Percentiles rank a stretch among this genome's conserved stretches.
Conservation (phyloP, 169 alveolate species). For the Cryptosporidium meleagridis region DNA sequence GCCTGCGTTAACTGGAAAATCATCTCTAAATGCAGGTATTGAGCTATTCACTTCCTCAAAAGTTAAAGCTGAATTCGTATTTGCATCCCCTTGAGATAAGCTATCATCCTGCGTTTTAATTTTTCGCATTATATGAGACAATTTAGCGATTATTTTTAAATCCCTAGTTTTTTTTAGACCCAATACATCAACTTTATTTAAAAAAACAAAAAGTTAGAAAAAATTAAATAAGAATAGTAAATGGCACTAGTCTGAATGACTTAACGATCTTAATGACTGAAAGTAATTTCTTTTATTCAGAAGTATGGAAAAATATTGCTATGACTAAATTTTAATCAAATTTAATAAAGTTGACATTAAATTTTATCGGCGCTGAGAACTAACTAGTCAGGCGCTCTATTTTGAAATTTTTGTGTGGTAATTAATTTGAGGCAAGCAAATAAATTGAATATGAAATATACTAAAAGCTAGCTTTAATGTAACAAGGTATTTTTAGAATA, state of each 20-base stretch:
- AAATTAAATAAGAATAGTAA: not conserved
- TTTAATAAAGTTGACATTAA: not conserved
- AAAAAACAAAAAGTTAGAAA: not conserved
- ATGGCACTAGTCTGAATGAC: not conserved
- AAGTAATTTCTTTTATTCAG: not conserved
- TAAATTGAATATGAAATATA: not conserved
- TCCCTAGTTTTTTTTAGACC: not conserved
- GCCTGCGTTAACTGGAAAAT: slow-evolving; percentile 78
- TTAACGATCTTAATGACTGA: not conserved
- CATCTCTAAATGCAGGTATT: slow-evolving; percentile 80
- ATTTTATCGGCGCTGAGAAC: slow-evolving; percentile 22
- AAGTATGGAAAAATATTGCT: not conserved
- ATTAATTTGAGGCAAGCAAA: not conserved
- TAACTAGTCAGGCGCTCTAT: slow-evolving; percentile 13
- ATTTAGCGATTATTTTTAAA: not conserved
- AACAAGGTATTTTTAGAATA: not conserved
- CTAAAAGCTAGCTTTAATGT: not conserved
- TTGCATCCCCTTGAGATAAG: not conserved
- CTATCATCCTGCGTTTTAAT: not conserved
- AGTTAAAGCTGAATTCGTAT: slow-evolving; percentile 2
- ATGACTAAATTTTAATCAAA: not conserved
- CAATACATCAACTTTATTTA: slow-evolving; percentile 1
- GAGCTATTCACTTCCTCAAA: slow-evolving; percentile 55
- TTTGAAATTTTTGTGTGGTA: not conserved
- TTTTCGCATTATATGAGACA: slow-evolving; percentile 13